Conservation (phyloP, 345 rosid species). For the Acer campestre region DNA sequence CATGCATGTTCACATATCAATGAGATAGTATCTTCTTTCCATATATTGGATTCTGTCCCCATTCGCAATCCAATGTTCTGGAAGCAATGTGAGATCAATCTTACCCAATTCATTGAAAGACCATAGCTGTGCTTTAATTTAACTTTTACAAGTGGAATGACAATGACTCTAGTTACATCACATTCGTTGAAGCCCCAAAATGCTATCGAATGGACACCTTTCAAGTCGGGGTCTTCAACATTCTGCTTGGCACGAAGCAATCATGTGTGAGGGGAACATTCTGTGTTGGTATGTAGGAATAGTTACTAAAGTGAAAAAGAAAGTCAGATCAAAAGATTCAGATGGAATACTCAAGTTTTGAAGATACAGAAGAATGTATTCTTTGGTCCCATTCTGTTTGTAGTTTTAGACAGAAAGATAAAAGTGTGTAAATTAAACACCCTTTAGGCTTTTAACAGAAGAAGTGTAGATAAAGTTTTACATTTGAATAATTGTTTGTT, state of each 20-base stretch:
- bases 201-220: background rate
- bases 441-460: background rate
- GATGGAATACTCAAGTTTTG: background rate
- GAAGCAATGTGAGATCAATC: background rate
- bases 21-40: conserved; percentile 13
- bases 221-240: background rate
- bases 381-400: background rate
- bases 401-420: background rate
- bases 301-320: background rate
- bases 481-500: background rate
- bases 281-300: too few species aligned
- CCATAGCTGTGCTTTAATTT: background rate
- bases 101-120: background rate
- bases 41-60: background rate
- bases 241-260: background rate
- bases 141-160: background rate
- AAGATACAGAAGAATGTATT: background rate
- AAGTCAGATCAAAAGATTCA: too few species aligned
- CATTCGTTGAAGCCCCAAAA: background rate
- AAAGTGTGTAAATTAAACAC: background rate
- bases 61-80: background rate
- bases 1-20: background rate
- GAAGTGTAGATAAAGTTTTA: background rate
- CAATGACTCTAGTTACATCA: background rate
- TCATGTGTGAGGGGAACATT: background rate